Conservation (phyloP, 2,329 filamentous ascomycete genomes). For the Fusarium albosuccineum region DNA sequence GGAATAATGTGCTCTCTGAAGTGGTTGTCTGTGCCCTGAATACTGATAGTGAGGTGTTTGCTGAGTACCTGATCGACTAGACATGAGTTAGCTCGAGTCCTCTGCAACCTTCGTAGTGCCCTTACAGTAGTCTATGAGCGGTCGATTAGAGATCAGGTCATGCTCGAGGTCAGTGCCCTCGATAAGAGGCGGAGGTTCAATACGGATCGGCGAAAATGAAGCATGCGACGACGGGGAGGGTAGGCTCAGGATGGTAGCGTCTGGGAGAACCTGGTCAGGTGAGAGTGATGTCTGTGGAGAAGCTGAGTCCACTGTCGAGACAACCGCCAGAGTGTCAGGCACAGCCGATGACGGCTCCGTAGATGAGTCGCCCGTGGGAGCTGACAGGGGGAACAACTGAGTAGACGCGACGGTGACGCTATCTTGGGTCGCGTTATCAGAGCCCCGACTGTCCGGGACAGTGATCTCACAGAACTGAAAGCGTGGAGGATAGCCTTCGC, state of each 20-base stretch:
- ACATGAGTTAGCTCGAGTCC: not conserved
- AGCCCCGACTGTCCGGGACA: accelerated
- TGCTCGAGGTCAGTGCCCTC: constrained; percentile 1
- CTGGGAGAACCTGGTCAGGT: not conserved
- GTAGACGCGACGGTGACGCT: not conserved
- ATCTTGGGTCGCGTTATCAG: not conserved
- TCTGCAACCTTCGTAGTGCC: accelerated
- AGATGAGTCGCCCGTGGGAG: not conserved
- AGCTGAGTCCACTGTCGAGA: not conserved
- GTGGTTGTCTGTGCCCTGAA: constrained; percentile 37
- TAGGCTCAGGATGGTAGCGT: not conserved
- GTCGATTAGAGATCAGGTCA: constrained; percentile 15
- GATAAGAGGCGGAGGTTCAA: not conserved
- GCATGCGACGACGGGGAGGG: constrained; percentile 10
- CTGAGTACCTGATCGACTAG: constrained; percentile 41
- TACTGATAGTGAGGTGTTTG: constrained; percentile 36
- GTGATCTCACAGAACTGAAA: constrained; percentile 47
- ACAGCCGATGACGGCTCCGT: not conserved
- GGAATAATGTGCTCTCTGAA: constrained; percentile 42
- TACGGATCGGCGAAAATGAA: not conserved
- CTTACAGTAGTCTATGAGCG: constrained; percentile 31
- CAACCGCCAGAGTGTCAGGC: accelerated
- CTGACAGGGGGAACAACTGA: not conserved
- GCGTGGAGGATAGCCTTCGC: constrained; percentile 48
- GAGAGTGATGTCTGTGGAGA: not conserved